phyloP scores from a whole-genome alignment of 805 yeast genomes.

The Osmozyma mogii region DNA sequence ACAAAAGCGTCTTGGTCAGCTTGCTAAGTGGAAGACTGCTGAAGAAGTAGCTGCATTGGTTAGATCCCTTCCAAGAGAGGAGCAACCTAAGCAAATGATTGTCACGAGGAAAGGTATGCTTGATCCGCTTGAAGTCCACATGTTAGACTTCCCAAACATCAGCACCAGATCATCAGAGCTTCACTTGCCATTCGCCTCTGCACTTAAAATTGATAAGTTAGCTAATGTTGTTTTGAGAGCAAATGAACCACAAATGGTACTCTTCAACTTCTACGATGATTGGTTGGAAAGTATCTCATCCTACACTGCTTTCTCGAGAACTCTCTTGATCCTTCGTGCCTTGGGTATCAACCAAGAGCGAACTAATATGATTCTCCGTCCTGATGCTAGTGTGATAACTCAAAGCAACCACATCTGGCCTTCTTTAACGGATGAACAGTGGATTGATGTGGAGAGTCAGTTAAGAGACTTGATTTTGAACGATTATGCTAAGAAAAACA shows the following conservation, averaged over 20 bases:
- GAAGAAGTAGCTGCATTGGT: constrained; percentile 93
- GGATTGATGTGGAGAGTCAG: constrained; percentile 85
- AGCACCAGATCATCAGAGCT: constrained; percentile 85
- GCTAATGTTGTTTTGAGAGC: constrained; percentile 76
- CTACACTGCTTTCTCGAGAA: constrained; percentile 88
- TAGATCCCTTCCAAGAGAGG: constrained; percentile 83
- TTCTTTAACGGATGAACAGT: constrained; percentile 73
- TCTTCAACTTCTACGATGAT: constrained; percentile 88
- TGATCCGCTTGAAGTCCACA: constrained; percentile 94
- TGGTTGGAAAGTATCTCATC: constrained; percentile 83
- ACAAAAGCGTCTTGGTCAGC: constrained; percentile 84
- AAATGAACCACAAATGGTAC: constrained; percentile 86
- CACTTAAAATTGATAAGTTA: constrained; percentile 73
- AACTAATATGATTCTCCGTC: constrained; percentile 65
- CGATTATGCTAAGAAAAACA: constrained; percentile 80
- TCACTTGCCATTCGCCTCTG: constrained; percentile 81
- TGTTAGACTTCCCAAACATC: constrained; percentile 93
- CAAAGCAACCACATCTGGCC: constrained; percentile 92
- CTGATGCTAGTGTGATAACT: constrained; percentile 63
- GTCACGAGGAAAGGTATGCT: constrained; percentile 84
- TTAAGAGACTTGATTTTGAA: constrained; percentile 78
- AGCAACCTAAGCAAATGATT: constrained; percentile 89
- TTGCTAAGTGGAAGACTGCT: constrained; percentile 97
- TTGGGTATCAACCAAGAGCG: constrained; percentile 69
- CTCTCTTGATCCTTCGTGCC: constrained; percentile 76